Conservation (phyloP, 1,139 yeast species). For the Taphrina flavorubra region DNA sequence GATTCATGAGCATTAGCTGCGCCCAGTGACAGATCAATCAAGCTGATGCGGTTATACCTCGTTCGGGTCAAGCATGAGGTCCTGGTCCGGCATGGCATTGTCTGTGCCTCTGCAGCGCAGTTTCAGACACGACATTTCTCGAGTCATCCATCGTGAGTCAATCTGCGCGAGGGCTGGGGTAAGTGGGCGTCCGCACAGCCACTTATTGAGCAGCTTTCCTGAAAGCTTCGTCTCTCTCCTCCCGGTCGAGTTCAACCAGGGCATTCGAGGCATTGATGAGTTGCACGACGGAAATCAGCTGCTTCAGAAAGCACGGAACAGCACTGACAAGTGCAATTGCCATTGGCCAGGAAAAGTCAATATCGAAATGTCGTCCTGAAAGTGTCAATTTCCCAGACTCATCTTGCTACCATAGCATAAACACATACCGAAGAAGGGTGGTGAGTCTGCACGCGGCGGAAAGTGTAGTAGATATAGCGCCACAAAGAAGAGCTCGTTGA, state of each 20-base stretch:
- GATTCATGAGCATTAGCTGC: too few relatives aligned
- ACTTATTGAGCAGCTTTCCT: constrained; percentile 3
- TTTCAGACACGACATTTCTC: too few relatives aligned
- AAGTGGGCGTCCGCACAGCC: too few relatives aligned
- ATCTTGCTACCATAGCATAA: background rate
- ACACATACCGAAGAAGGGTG: constrained; percentile 36
- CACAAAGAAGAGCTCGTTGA: constrained; percentile 89
- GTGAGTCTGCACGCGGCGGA: constrained; percentile 53
- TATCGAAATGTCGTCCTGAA: constrained; percentile 45
- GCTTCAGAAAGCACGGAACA: constrained; percentile 58
- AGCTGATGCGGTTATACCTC: too few relatives aligned
- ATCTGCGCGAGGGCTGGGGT: too few relatives aligned
- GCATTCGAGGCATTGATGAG: constrained; percentile 81
- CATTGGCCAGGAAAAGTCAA: constrained; percentile 39
- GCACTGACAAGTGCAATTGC: constrained; percentile 37
- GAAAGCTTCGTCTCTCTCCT: constrained; percentile 51
- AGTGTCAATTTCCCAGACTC: background rate
- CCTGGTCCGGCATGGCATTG: too few relatives aligned
- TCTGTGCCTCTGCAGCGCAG: too few relatives aligned
- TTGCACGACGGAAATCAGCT: constrained; percentile 86
- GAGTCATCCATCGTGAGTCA: too few relatives aligned
- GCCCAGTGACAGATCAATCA: too few relatives aligned
- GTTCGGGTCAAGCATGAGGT: too few relatives aligned
- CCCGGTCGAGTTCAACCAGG: constrained; percentile 81
- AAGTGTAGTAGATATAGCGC: constrained; percentile 81